Evolutionary conservation across 2,329 filamentous ascomycete species (phyloP).

Genomic region (Alternaria ethzedia): DNA sequence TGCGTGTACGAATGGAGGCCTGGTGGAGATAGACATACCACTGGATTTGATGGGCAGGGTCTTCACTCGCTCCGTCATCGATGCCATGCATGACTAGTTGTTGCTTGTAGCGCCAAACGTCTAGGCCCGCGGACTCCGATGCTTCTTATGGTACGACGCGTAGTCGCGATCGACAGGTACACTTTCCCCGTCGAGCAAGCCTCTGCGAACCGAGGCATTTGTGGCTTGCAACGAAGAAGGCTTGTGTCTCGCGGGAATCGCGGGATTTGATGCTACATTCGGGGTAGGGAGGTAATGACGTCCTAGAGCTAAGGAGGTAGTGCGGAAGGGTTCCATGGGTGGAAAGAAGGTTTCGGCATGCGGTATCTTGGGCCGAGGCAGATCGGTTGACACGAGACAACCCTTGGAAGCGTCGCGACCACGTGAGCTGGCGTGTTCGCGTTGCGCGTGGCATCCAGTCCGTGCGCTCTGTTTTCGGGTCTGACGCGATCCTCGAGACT

Average conservation of each 20-base stretch:
- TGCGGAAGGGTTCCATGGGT: not conserved
- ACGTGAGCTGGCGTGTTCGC: constrained; percentile 13
- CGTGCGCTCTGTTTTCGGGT: constrained; percentile 7
- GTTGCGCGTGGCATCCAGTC: constrained; percentile 3
- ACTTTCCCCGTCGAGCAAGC: not conserved
- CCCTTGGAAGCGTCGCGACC: not conserved
- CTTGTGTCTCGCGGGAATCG: not conserved
- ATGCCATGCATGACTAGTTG: not conserved
- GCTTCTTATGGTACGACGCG: not conserved
- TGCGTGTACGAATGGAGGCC: not conserved
- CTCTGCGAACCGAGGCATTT: not conserved
- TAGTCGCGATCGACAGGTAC: constrained; percentile 8
- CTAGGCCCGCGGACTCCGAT: not conserved
- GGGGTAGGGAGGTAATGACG: not conserved
- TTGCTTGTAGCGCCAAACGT: not conserved
- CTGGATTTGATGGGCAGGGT: not conserved
- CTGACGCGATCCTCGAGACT: constrained; percentile 6
- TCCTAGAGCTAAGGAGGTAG: not conserved
- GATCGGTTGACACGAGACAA: not conserved
- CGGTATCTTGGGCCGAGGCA: not conserved
- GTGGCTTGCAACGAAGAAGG: constrained; percentile 6
- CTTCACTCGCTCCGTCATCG: not conserved
- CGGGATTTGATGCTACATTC: not conserved
- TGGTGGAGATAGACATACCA: not conserved
- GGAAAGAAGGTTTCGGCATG: not conserved